Evolutionary conservation across 2,329 filamentous ascomycete species (phyloP).

Genomic region (Ascochyta viciae-villosae): DNA sequence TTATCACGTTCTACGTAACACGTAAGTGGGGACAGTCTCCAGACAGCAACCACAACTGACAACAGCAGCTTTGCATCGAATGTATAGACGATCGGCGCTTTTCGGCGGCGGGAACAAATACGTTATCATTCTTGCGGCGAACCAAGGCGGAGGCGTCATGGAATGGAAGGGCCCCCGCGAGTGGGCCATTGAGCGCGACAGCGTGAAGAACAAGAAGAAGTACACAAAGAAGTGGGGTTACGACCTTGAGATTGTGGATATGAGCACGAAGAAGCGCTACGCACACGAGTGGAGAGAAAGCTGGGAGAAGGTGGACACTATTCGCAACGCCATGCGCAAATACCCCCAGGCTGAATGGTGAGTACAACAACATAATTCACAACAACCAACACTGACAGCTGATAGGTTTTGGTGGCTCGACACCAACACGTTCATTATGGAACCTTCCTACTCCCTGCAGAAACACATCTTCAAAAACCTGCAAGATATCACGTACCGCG

Average conservation of each 20-base stretch:
- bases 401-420: slow-evolving; percentile 99
- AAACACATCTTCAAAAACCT: slow-evolving; percentile 87
- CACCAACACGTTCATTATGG: slow-evolving; percentile 97
- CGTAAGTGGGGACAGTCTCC: slow-evolving; percentile 64
- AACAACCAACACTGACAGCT: slow-evolving; percentile 33
- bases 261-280: slow-evolving; percentile 98
- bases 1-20: slow-evolving; percentile 73
- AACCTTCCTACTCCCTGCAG: slow-evolving; percentile 88
- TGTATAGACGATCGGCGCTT: slow-evolving; percentile 74
- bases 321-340: slow-evolving; percentile 86
- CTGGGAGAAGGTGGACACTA: slow-evolving; percentile 98
- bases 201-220: slow-evolving; percentile 90
- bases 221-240: slow-evolving; percentile 92
- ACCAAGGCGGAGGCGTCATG: slow-evolving; percentile 96
- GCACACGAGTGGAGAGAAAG: slow-evolving; percentile 99
- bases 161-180: slow-evolving; percentile 97
- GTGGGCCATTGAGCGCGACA: slow-evolving; percentile 98
- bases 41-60: slow-evolving; percentile 11
- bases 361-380: slow-evolving; percentile 41
- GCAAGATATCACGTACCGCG: slow-evolving; percentile 78
- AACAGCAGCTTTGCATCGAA: slow-evolving; percentile 60
- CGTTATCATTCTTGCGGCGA: slow-evolving; percentile 91
- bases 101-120: slow-evolving; percentile 89
- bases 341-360: slow-evolving; percentile 97
- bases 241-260: slow-evolving; percentile 93